Evolutionary conservation across 2,329 filamentous ascomycete genomes (phyloP), one percentile per base, ranked within the genome.

Genomic region (Pseudogymnoascus sp.): DNA sequence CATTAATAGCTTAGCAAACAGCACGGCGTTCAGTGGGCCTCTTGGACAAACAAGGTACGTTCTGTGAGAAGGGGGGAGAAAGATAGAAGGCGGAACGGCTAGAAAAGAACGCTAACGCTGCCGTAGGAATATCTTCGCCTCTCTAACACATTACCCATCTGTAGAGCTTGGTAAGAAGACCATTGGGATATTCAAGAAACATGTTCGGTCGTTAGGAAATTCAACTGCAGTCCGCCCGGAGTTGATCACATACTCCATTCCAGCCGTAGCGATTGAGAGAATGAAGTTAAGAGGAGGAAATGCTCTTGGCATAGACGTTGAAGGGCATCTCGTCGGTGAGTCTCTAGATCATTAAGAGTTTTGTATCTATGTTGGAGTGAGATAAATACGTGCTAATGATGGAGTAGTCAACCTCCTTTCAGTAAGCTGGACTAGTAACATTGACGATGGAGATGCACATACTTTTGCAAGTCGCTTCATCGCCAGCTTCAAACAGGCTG

Each of bases 251-350:
- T 69, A 45, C 64, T 68, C 11, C 60, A 66, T 14, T 16, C 66
- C 4, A 10, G 60, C 61, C 2, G 63, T 21, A 3, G 65, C 65
- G 14, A 65, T 69, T 8, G 54, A 51, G 23, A 64, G 61, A 6
- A 70, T 68, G 67, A 69, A 64, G 36, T 37, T 66, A 23, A 25
- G 66, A 43, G 67, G 68, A 10, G 68, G 69, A 3, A 71, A 69
- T 62, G 64, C 68, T 28, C 64, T 70, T 11, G 69, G 68, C 0
- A 68, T 70, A 6, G 64, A 69, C 6, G 11, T 36, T 7, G 64
- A 68, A 3, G 65, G 65, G 16, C 68, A 64, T 6, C 62, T 67
- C 3, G 63, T 68, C 13, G 13, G 68, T 69, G 62, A 19, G 62
- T 61, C 16, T 21, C 8, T 10, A 21, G 4, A 16, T 21, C 13